phyloP scores from a whole-genome alignment of 768 basidiomycete genomes.

The Mycena maculata region DNA sequence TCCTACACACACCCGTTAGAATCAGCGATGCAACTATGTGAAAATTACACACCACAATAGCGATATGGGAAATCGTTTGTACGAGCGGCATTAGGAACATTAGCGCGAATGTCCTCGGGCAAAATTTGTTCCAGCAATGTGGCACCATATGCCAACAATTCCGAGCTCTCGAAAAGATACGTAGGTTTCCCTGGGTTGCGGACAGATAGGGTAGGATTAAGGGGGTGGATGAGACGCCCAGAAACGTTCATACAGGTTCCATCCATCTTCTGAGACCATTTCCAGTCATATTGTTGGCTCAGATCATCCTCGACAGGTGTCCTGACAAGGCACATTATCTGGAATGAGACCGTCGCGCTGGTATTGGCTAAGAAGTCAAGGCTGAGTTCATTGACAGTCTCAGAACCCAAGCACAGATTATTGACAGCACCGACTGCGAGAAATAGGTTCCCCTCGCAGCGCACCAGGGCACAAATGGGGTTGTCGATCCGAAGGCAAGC shows the following conservation, averaged over 20 bases:
- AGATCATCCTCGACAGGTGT: not conserved
- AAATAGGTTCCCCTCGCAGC: constrained; percentile 14
- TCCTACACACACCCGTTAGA: too few species aligned
- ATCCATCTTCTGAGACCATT: not conserved
- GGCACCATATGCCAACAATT: not conserved
- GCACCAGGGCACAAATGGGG: constrained; percentile 4
- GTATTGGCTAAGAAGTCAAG: too few species aligned
- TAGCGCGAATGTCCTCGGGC: not conserved
- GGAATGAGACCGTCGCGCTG: not conserved
- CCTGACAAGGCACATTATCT: not conserved
- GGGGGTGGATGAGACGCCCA: not conserved
- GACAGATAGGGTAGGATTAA: not conserved
- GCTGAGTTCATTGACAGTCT: not conserved
- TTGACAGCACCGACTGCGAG: constrained; percentile 6
- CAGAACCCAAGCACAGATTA: not conserved
- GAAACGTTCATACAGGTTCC: not conserved
- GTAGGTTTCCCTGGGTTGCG: not conserved
- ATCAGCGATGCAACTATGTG: too few species aligned
- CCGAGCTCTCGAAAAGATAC: not conserved
- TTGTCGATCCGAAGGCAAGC: constrained; percentile 11
- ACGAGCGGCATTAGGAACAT: too few species aligned
- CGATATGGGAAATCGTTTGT: too few species aligned
- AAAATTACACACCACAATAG: too few species aligned
- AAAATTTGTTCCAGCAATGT: not conserved
- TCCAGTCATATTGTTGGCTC: not conserved